These are phyloP conservation scores for Metschnikowia baotianmanensis DNA, from an alignment of 805 yeast species.

Conservation along the genomic window DNA sequence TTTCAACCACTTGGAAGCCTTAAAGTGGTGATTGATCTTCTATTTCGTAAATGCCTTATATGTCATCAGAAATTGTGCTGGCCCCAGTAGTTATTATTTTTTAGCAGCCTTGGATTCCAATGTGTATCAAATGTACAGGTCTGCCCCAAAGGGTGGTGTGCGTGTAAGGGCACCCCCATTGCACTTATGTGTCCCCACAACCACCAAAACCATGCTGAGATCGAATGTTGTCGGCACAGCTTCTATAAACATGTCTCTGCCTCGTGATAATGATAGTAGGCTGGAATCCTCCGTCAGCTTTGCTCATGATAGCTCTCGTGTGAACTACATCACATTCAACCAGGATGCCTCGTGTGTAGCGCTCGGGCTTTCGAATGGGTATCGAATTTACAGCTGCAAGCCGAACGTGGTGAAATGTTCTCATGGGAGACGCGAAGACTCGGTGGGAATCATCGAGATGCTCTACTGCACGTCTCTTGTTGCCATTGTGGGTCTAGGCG, in stretches of 20 bases:
- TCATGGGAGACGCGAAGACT: constrained; percentile 40
- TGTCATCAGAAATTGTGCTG: no score
- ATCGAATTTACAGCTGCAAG: constrained; percentile 80
- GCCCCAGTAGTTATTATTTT: no score
- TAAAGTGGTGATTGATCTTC: no score
- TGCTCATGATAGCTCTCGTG: constrained; percentile 14
- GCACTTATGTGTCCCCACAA: neutral
- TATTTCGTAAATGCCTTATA: no score
- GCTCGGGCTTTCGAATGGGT: constrained; percentile 62
- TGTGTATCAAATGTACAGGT: no score
- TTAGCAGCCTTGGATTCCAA: no score
- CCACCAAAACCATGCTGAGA: neutral
- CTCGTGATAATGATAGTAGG: constrained; percentile 4
- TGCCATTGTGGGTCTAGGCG: constrained; percentile 79
- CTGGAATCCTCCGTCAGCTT: constrained; percentile 4
- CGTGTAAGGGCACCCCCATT: no score
- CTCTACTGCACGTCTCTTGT: constrained; percentile 82
- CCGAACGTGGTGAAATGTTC: constrained; percentile 61
- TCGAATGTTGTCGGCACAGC: constrained; percentile 4
- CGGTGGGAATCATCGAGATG: constrained; percentile 81
- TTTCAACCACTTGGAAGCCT: no score
- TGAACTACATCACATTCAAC: constrained; percentile 59
- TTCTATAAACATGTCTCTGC: constrained; percentile 6
- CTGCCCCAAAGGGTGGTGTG: no score
- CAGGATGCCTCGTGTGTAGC: constrained; percentile 86